phyloP scores from a whole-genome alignment of 1,139 yeast species.

The Candida tetrigidarum region DNA sequence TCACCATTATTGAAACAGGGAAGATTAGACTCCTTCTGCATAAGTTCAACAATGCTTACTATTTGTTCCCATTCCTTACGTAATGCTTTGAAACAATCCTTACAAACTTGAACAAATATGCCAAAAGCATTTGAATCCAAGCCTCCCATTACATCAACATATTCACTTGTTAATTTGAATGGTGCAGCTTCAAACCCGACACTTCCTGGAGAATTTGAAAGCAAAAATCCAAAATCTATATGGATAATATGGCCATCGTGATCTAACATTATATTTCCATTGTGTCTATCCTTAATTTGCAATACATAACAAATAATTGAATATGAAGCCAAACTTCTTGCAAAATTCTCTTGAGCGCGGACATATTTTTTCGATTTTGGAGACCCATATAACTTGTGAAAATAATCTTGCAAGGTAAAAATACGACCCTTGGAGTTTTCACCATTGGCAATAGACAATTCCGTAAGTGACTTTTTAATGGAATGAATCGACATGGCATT shows the following conservation, averaged over 20 bases:
- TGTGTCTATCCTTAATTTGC: conserved; percentile 94
- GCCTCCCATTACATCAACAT: conserved; percentile 88
- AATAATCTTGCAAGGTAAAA: conserved; percentile 78
- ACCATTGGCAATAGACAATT: conserved; percentile 66
- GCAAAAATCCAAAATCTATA: conserved; percentile 91
- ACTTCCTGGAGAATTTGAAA: conserved; percentile 94
- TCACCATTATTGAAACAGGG: conserved; percentile 94
- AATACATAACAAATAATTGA: conserved; percentile 86
- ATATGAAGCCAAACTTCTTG: conserved; percentile 84
- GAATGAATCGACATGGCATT: conserved; percentile 94
- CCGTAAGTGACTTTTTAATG: conserved; percentile 87
- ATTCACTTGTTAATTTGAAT: conserved; percentile 86
- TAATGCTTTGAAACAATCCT: conserved; percentile 71
- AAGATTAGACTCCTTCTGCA: conserved; percentile 87
- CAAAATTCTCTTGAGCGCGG: conserved; percentile 82
- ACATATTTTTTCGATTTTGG: conserved; percentile 53
- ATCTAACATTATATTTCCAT: conserved; percentile 94
- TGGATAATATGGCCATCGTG: conserved; percentile 94
- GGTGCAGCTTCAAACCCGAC: conserved; percentile 98
- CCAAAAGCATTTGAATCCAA: conserved; percentile 57
- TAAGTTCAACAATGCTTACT: conserved; percentile 81
- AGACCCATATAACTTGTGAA: conserved; percentile 71
- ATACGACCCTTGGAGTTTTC: conserved; percentile 70
- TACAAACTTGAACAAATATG: conserved; percentile 63
- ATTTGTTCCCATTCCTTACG: conserved; percentile 75